Evolutionary conservation across 2,329 filamentous ascomycete species (phyloP), one percentile per base, ranked within the genome.

Genomic region (Cladosporium sphaerospermum): DNA sequence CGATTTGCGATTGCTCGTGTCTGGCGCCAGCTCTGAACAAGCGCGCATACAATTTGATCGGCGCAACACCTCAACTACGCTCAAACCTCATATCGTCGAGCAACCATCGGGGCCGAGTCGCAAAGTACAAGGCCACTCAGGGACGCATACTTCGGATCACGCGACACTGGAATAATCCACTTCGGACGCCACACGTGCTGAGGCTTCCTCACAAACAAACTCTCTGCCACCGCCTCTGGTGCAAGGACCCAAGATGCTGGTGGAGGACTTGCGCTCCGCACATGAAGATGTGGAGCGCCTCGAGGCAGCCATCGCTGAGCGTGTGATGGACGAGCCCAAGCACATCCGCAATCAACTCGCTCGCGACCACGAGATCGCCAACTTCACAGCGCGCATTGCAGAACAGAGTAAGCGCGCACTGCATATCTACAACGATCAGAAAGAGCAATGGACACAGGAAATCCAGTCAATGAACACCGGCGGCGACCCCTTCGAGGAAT

Each of bases 231-330:
- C 23, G 23, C 23, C 4, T 7, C 23, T 7, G 23, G 23, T 28
- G 23, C 23, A 28, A 28, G 23, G 4, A 28, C 23, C 14, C 14
- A 68, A 41, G 36, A 83, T 96, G 90, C 76, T 95, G 61, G 75
- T 96, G 59, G 95, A 99, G 77, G 91, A 97, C 63, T 87, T 97
- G 73, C 83, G 93, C 63, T 90, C 89, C 65, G 82, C 96, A 63
- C 91, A 96, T 64, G 93, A 99, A 81, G 93, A 99, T 73, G 76
- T 99, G 47, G 93, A 99, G 78, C 85, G 93, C 59, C 81, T 99
- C 55, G 93, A 99, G 73, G 89, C 96, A 70, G 93, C 88, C 51
- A 86, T 96, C 64, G 86, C 89, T 52, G 91, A 97, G 73, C 87
- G 91, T 65, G 82, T 95, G 56, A 79, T 84, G 57, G 89, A 96